phyloP scores from a whole-genome alignment of 1,284 basidiomycete genomes.

The Bjerkandera adusta region DNA sequence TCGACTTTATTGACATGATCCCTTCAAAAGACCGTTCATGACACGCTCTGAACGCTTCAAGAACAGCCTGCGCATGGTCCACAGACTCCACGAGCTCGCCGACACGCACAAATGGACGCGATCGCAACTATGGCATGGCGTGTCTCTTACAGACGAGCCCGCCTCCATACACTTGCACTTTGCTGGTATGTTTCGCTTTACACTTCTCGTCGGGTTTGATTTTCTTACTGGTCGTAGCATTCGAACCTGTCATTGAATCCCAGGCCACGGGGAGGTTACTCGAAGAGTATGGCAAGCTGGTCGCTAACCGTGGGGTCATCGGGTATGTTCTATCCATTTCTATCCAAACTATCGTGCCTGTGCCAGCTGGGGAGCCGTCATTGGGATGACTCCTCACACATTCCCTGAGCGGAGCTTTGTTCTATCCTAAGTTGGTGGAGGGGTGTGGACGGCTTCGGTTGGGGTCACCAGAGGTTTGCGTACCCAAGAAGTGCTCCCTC shows the following conservation, averaged over 20 bases:
- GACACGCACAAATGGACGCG: constrained; percentile 51
- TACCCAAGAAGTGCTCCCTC: too few relatives aligned
- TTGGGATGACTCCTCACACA: too few relatives aligned
- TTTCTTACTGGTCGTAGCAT: constrained; percentile 41
- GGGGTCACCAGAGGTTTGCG: too few relatives aligned
- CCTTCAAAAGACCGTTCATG: constrained; percentile 44
- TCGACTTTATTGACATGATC: not conserved
- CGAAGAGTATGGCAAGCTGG: constrained; percentile 46
- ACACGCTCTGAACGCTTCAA: constrained; percentile 49
- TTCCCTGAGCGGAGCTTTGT: too few relatives aligned
- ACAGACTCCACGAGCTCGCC: constrained; percentile 55
- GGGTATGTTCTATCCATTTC: constrained; percentile 34
- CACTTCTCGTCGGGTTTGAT: constrained; percentile 5
- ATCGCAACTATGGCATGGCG: constrained; percentile 43
- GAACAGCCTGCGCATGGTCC: constrained; percentile 47
- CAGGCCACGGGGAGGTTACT: constrained; percentile 54
- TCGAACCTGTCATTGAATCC: constrained; percentile 62
- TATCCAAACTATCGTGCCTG: not conserved
- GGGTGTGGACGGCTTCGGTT: too few relatives aligned
- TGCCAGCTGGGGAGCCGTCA: too few relatives aligned
- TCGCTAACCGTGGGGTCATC: constrained; percentile 55
- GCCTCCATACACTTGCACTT: constrained; percentile 56
- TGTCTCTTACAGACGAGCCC: constrained; percentile 47
- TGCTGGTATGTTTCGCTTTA: constrained; percentile 40
- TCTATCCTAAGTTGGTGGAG: too few relatives aligned